Evolutionary conservation across 129 eudicot species (phyloP).

Genomic region (Pittosporum tobira): DNA sequence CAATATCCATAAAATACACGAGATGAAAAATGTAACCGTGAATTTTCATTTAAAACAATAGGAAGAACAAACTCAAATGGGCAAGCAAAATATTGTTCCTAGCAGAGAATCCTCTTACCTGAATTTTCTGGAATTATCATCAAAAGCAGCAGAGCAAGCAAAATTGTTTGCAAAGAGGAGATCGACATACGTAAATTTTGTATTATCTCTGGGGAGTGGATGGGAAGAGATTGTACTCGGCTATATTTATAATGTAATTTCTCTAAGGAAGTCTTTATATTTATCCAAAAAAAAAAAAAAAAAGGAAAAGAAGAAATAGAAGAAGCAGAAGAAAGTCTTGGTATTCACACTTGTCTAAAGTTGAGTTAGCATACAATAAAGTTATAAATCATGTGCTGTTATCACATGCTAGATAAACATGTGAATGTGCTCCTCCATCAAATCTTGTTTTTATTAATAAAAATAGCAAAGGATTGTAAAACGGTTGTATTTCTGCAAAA

Average conservation of each 20-base stretch:
- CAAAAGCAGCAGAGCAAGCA: background rate
- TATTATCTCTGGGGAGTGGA: background rate
- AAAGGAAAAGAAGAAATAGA: too few species aligned
- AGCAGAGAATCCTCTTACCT: background rate
- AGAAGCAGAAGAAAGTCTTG: too few species aligned
- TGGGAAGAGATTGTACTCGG: background rate
- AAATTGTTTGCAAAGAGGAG: slow-evolving; percentile 1
- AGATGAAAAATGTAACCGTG: too few species aligned
- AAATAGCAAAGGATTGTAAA: too few species aligned
- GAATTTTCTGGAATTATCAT: background rate
- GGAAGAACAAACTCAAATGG: background rate
- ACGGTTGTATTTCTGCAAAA: too few species aligned
- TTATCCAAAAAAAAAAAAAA: too few species aligned
- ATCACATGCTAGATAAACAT: background rate
- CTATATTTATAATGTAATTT: background rate
- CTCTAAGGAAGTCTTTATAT: background rate
- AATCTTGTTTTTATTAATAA: too few species aligned
- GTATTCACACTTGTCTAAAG: too few species aligned
- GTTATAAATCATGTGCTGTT: background rate
- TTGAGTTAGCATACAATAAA: background rate
- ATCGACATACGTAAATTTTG: background rate
- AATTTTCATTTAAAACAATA: background rate
- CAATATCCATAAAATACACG: too few species aligned
- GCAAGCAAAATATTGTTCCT: too few species aligned
- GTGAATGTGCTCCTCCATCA: background rate